Evolutionary conservation across 371 early-diverging fungal genomes (phyloP).

Genomic region (Rhizopus stolonifer): DNA sequence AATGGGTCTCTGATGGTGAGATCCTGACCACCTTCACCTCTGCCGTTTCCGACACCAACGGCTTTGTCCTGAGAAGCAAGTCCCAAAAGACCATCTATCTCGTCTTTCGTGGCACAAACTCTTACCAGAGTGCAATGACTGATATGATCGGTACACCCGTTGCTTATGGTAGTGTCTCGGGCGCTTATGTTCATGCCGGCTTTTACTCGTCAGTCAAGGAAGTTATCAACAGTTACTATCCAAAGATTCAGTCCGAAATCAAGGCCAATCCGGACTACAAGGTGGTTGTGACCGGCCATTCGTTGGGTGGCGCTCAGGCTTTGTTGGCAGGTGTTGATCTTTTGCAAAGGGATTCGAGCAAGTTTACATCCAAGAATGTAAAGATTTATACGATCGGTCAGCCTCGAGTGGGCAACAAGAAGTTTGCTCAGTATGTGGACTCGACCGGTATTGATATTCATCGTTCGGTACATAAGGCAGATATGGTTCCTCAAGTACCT

Average conservation of each 20-base stretch:
- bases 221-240: not conserved
- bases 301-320: constrained; percentile 24
- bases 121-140: constrained; percentile 8
- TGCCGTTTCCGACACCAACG: constrained; percentile 10
- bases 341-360: constrained; percentile 18
- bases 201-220: constrained; percentile 1
- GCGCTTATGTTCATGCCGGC: constrained; percentile 24
- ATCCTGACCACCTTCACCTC: constrained; percentile 16
- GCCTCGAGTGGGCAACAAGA: constrained; percentile 29
- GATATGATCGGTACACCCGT: not conserved
- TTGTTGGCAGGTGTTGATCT: constrained; percentile 22
- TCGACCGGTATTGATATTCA: constrained; percentile 17
- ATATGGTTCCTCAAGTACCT: constrained; percentile 32
- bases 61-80: constrained; percentile 18
- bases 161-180: constrained; percentile 10
- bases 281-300: constrained; percentile 20
- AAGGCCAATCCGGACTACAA: constrained; percentile 8
- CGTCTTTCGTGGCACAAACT: constrained; percentile 22
- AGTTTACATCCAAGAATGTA: constrained; percentile 12
- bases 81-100: constrained; percentile 18
- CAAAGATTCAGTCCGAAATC: constrained; percentile 5
- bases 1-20: constrained; percentile 18
- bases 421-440: constrained; percentile 28
- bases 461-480: constrained; percentile 24
- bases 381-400: constrained; percentile 19